These are phyloP conservation scores for Hansenula anomala DNA, from an alignment of 1,139 yeast species.

Conservation along the genomic window DNA sequence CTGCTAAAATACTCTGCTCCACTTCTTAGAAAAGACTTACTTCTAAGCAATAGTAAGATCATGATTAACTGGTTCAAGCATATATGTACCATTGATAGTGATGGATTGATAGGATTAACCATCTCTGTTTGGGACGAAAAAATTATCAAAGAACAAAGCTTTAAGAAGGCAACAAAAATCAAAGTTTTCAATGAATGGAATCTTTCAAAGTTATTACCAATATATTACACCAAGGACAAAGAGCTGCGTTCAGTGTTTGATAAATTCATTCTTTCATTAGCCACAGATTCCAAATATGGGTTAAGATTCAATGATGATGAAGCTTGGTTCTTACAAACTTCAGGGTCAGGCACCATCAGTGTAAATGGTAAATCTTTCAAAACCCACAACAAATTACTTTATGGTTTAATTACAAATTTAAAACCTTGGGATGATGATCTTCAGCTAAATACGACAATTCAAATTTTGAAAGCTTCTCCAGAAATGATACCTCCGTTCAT, in stretches of 20 bases:
- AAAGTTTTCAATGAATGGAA: conserved; percentile 77
- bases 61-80: conserved; percentile 63
- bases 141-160: conserved; percentile 55
- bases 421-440: conserved; percentile 77
- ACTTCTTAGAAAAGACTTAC: conserved; percentile 56
- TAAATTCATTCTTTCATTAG: conserved; percentile 44
- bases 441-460: conserved; percentile 53
- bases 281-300: conserved; percentile 53
- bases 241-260: conserved; percentile 34
- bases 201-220: conserved; percentile 49
- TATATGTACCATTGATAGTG: conserved; percentile 50
- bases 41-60: conserved; percentile 52
- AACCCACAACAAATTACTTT: conserved; percentile 63
- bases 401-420: conserved; percentile 55
- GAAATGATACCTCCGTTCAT: conserved; percentile 76
- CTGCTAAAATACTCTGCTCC: conserved; percentile 46
- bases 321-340: conserved; percentile 41
- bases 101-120: conserved; percentile 35
- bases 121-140: conserved; percentile 43
- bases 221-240: conserved; percentile 40
- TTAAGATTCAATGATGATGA: conserved; percentile 58
- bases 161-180: conserved; percentile 67
- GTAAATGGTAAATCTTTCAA: conserved; percentile 47
- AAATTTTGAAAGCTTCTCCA: conserved; percentile 49
- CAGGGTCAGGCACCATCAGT: conserved; percentile 22